phyloP scores from a whole-genome alignment of 1,284 basidiomycete species.

The Lentinus polychrous region DNA sequence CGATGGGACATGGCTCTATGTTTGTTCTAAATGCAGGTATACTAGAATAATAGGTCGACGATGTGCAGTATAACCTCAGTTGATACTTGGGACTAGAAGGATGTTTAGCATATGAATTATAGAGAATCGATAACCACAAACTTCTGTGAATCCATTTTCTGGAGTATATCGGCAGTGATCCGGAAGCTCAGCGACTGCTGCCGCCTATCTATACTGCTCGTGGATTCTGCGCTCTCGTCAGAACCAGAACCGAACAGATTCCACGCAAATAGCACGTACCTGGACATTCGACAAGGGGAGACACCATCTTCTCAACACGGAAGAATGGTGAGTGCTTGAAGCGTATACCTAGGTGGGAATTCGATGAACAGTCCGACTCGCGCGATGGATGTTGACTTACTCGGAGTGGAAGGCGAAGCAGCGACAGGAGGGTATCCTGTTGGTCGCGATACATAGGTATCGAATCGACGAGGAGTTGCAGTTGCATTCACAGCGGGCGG shows the following conservation, averaged over 20 bases:
- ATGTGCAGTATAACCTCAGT: slow-evolving; percentile 88
- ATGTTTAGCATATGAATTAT: not conserved
- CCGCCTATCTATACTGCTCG: slow-evolving; percentile 67
- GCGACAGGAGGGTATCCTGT: slow-evolving; percentile 16
- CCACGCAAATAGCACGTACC: slow-evolving; percentile 36
- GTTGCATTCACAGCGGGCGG: too few relatives aligned
- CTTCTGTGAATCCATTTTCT: slow-evolving; percentile 52
- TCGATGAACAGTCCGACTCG: not conserved
- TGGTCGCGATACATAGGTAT: not conserved
- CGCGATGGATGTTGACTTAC: slow-evolving; percentile 18
- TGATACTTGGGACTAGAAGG: slow-evolving; percentile 72
- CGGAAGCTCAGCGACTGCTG: slow-evolving; percentile 55
- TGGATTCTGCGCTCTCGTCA: slow-evolving; percentile 58
- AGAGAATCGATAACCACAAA: slow-evolving; percentile 25
- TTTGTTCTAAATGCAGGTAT: slow-evolving; percentile 45
- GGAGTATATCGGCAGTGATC: slow-evolving; percentile 54
- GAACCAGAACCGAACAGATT: not conserved
- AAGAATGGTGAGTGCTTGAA: slow-evolving; percentile 82
- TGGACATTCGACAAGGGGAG: slow-evolving; percentile 62
- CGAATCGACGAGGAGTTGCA: not conserved
- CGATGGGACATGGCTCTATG: slow-evolving; percentile 62
- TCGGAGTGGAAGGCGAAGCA: slow-evolving; percentile 23
- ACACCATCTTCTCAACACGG: slow-evolving; percentile 57
- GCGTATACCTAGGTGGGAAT: slow-evolving; percentile 43
- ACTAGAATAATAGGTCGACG: slow-evolving; percentile 71